A percentile compares a stretch with the other conserved stretches of the same genome.
Conservation (phyloP, 1,139 yeast genomes). For the Yamadazyma pseudoaaseri region DNA sequence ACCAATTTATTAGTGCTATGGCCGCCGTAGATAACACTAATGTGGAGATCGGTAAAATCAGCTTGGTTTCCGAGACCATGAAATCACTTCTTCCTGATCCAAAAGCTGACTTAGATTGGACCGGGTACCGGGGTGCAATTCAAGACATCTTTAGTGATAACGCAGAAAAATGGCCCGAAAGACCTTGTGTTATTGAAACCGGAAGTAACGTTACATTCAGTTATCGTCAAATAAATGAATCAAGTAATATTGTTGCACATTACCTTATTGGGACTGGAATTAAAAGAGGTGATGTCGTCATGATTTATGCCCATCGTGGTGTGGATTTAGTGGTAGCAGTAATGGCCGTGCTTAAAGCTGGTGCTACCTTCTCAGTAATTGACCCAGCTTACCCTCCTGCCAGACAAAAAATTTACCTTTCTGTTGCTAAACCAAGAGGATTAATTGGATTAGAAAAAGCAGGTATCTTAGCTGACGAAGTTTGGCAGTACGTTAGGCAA, state of each 20-base stretch:
- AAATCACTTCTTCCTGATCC: conserved; percentile 75
- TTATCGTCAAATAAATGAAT: conserved; percentile 83
- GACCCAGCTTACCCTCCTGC: conserved; percentile 99
- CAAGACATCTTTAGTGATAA: conserved; percentile 90
- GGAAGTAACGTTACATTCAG: conserved; percentile 72
- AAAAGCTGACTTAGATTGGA: conserved; percentile 83
- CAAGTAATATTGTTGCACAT: conserved; percentile 94
- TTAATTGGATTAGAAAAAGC: conserved; percentile 89
- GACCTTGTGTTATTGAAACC: conserved; percentile 91
- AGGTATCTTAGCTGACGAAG: conserved; percentile 74
- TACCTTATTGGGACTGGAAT: conserved; percentile 80
- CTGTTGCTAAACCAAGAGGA: conserved; percentile 92
- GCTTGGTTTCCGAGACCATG: conserved; percentile 59
- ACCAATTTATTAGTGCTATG: conserved; percentile 65
- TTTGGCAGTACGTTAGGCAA: conserved; percentile 67
- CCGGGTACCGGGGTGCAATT: conserved; percentile 88
- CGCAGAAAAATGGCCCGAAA: conserved; percentile 79
- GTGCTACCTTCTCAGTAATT: conserved; percentile 96
- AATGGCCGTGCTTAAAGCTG: conserved; percentile 96
- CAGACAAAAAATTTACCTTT: conserved; percentile 87
- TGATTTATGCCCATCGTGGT: conserved; percentile 97
- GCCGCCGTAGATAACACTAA: conserved; percentile 31
- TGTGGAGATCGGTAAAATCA: conserved; percentile 55
- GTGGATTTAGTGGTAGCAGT: conserved; percentile 96
- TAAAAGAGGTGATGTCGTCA: conserved; percentile 87